phyloP scores from a whole-genome alignment of 345 rosid genomes.

The Brassica napus region DNA sequence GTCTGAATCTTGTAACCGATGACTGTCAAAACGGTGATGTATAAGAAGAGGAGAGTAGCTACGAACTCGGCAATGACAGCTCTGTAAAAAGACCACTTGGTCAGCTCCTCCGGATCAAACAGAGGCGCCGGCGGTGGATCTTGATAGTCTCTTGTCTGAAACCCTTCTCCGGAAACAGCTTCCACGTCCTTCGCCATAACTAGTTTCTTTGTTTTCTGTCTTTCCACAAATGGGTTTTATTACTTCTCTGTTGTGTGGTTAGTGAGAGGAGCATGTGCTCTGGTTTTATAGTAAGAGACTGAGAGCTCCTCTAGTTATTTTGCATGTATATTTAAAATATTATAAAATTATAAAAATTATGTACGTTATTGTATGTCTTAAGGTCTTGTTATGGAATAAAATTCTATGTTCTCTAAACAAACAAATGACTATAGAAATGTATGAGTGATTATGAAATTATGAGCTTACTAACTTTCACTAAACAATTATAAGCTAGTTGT shows the following conservation, averaged over 20 bases:
- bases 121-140: constrained; percentile 85
- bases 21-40: constrained; percentile 74
- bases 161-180: constrained; percentile 47
- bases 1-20: constrained; percentile 70
- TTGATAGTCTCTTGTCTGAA: constrained; percentile 71
- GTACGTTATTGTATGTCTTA: constrained; percentile 2
- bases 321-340: background rate
- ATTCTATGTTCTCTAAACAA: background rate
- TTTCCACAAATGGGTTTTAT: background rate
- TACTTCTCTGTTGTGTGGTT: constrained; percentile 34
- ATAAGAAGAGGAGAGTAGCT: constrained; percentile 86
- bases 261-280: constrained; percentile 26
- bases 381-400: constrained; percentile 13
- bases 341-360: background rate
- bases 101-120: constrained; percentile 59
- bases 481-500: constrained; percentile 28
- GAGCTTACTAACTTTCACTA: constrained; percentile 11
- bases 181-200: constrained; percentile 58
- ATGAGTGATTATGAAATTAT: background rate
- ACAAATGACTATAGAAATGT: background rate
- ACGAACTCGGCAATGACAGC: constrained; percentile 86
- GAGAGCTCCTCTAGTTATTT: constrained; percentile 21
- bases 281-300: constrained; percentile 37
- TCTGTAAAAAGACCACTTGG: constrained; percentile 79
- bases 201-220: background rate